phyloP scores from a whole-genome alignment of 129 eudicot species.

The Cynara cardunculus region DNA sequence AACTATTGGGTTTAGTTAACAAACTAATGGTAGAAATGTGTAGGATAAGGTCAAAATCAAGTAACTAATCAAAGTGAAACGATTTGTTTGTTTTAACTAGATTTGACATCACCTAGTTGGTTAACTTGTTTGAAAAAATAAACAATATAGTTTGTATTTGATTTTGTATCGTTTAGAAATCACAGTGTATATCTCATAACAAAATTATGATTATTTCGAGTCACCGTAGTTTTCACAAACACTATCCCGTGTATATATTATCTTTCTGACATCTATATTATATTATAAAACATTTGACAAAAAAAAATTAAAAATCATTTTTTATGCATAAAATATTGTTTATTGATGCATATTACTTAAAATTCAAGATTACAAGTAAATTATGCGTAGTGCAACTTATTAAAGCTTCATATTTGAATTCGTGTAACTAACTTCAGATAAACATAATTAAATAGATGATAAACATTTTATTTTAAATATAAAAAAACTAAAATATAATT shows the following conservation, averaged over 20 bases:
- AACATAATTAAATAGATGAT: too few relatives aligned
- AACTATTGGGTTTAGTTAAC: background rate
- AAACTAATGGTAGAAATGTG: background rate
- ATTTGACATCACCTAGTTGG: too few relatives aligned
- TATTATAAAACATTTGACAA: too few relatives aligned
- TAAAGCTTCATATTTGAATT: too few relatives aligned
- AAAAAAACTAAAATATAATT: too few relatives aligned
- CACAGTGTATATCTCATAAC: background rate
- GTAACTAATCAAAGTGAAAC: background rate
- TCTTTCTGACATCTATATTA: background rate
- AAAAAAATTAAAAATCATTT: too few relatives aligned
- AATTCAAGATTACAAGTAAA: too few relatives aligned
- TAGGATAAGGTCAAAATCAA: background rate
- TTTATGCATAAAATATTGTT: too few relatives aligned
- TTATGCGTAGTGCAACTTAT: too few relatives aligned
- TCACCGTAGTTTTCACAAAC: background rate
- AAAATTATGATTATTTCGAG: background rate
- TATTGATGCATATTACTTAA: too few relatives aligned
- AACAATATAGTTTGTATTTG: background rate
- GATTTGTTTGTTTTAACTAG: background rate
- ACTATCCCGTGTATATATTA: background rate
- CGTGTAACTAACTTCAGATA: too few relatives aligned
- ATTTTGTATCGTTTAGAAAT: background rate
- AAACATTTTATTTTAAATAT: too few relatives aligned
- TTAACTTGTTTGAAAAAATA: background rate